Evolutionary conservation across 176 grass and related monocot species (phyloP).

Genomic region (Zoysia japonica): DNA sequence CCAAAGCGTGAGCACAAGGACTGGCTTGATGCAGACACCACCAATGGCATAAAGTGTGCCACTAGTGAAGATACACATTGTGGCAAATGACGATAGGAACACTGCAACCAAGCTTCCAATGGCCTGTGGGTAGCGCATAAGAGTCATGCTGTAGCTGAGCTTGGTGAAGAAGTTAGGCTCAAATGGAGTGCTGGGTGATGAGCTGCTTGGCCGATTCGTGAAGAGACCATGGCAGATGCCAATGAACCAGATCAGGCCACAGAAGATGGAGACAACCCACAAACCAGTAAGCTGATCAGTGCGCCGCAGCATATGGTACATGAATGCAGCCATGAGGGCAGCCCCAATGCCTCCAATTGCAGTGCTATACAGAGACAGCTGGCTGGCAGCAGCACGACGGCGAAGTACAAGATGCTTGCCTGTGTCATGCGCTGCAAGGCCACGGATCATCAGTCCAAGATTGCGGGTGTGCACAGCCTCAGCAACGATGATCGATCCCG

Average conservation of each 20-base stretch:
- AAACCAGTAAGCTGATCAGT: constrained; percentile 86
- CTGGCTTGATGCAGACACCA: constrained; percentile 79
- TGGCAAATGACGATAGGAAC: constrained; percentile 73
- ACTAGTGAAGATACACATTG: constrained; percentile 93
- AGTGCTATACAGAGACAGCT: constrained; percentile 61
- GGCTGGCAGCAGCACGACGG: constrained; percentile 63
- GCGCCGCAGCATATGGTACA: constrained; percentile 92
- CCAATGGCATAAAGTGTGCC: constrained; percentile 72
- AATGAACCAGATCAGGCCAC: constrained; percentile 79
- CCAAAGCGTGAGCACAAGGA: constrained; percentile 67
- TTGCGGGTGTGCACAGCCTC: constrained; percentile 71
- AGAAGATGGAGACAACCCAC: constrained; percentile 96
- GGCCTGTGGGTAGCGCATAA: constrained; percentile 70
- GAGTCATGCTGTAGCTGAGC: constrained; percentile 53
- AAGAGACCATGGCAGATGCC: constrained; percentile 88
- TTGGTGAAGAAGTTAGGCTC: constrained; percentile 57
- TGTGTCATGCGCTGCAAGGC: constrained; percentile 50
- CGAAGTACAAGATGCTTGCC: constrained; percentile 65
- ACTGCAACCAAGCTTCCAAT: constrained; percentile 72
- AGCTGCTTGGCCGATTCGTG: constrained; percentile 65
- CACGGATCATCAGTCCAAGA: constrained; percentile 80
- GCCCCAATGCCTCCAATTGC: constrained; percentile 80
- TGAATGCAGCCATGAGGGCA: constrained; percentile 79
- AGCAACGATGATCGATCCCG: constrained; percentile 51
- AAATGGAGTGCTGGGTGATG: constrained; percentile 50